phyloP scores from a whole-genome alignment of 331 rosid genomes.

The Rhamnella rubrinervis region DNA sequence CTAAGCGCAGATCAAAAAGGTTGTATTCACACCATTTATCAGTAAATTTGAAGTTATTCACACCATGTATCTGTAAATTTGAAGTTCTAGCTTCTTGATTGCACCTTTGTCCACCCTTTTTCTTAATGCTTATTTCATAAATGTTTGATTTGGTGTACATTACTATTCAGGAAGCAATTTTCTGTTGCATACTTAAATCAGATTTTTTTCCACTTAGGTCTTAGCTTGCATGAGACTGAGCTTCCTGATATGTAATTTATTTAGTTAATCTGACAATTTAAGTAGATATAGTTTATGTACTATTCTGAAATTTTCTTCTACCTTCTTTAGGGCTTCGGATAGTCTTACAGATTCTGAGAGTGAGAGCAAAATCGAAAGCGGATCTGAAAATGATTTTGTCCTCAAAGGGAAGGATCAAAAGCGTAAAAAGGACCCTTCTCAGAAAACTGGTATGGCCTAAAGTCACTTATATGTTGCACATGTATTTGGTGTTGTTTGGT shows the following conservation, averaged over 20 bases:
- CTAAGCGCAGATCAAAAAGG: slow-evolving; percentile 76
- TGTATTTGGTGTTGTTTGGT: background rate
- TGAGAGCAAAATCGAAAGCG: slow-evolving; percentile 44
- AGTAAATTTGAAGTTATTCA: slow-evolving; percentile 3
- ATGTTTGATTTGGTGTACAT: too few species aligned
- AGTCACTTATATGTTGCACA: background rate
- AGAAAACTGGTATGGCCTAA: slow-evolving; percentile 49
- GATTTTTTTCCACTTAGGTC: too few species aligned
- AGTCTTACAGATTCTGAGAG: slow-evolving; percentile 64
- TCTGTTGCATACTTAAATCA: too few species aligned
- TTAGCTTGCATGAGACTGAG: too few species aligned
- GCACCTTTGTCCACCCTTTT: background rate
- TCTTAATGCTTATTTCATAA: background rate
- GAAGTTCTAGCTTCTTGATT: slow-evolving; percentile 6
- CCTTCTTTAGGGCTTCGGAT: slow-evolving; percentile 48
- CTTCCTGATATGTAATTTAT: background rate
- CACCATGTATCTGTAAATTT: background rate
- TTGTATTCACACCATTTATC: slow-evolving; percentile 20
- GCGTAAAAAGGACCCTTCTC: slow-evolving; percentile 37
- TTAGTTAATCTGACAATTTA: background rate
- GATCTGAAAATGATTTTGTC: slow-evolving; percentile 48
- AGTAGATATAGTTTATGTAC: background rate
- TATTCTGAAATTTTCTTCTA: background rate
- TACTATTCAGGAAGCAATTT: too few species aligned
- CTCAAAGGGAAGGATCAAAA: slow-evolving; percentile 41